Evolutionary conservation across 768 basidiomycete genomes (phyloP), one percentile per base, ranked within the genome.

Genomic region (Tylopilus sp.): DNA sequence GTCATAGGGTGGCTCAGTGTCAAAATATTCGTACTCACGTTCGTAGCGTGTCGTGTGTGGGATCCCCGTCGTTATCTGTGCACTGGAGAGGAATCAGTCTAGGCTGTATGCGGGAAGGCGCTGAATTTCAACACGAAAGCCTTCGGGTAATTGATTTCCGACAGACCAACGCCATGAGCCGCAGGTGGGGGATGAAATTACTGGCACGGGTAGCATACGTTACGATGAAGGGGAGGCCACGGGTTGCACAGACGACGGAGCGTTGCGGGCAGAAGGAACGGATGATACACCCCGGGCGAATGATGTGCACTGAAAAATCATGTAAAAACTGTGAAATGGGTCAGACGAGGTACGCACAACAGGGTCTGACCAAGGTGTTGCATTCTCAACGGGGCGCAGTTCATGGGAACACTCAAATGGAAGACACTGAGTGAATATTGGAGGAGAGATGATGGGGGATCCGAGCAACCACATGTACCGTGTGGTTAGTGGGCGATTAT

Each of bases 401-500:
- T 26, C 33, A 50, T 36, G 40, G 26, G 48, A 53, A 47, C 18
- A 33, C 33, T 22, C 15, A 20, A 33, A 49, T 42, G 15, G 30
- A 35, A 42, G 42, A 36, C 30, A 31, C 31, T 17, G 25, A 25
- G 40, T 18, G 26, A 23, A 52, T 40, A 49, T 40, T 26, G 20
- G 11, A 11, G 30, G 38, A 40, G 41, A 40, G 41, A 33, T 20
- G 43, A 28, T 23, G 39, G 44, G 45, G 28, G 38, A 49, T 51
- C 44, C 35, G 35, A 44, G 47, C 26, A 30, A 47, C 44, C 10
- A 25, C 52, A 47, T 33, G 48, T 30, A 25, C 45, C 20, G 26
- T 47, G 38, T 51, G 66, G 61, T 64, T 64, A 53, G 59, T 53
- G 53, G 51, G 22, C 39, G 48, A 63, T 60, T 55, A 62, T 69